These are phyloP conservation scores for Pouteria glomerata DNA, from an alignment of 148 eudicot species.

Conservation along the genomic window DNA sequence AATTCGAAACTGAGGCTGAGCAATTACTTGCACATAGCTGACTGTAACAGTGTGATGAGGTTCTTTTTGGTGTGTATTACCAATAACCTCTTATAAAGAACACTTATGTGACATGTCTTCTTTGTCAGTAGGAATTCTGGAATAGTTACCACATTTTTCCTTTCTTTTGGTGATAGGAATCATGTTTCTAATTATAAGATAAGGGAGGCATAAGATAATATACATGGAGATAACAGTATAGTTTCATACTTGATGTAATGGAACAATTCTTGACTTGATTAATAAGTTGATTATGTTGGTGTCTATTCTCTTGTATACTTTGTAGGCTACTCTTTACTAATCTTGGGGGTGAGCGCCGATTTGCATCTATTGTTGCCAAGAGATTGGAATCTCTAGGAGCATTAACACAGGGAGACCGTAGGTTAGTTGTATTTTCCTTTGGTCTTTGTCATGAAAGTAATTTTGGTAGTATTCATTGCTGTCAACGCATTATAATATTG, in stretches of 20 bases:
- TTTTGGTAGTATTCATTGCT: constrained; percentile 2
- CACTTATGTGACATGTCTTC: not conserved
- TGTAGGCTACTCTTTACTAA: constrained; percentile 83
- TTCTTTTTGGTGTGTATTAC: not conserved
- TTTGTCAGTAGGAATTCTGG: not conserved
- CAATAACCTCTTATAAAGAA: not conserved
- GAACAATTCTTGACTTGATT: not conserved
- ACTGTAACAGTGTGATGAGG: too few species aligned
- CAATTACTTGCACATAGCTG: too few species aligned
- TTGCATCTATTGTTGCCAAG: constrained; percentile 98
- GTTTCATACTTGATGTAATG: not conserved
- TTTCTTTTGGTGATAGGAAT: not conserved
- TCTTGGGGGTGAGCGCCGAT: constrained; percentile 96
- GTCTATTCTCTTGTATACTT: constrained; percentile 8
- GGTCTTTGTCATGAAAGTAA: not conserved
- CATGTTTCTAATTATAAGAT: not conserved
- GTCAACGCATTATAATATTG: not conserved
- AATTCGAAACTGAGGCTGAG: not conserved
- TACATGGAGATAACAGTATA: not conserved
- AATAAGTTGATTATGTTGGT: constrained; percentile 2
- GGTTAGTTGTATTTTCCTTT: constrained; percentile 34
- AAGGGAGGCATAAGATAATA: not conserved
- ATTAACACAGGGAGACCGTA: constrained; percentile 93
- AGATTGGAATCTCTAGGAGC: constrained; percentile 96
- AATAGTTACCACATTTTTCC: not conserved